Evolutionary conservation across 2,329 filamentous ascomycete species (phyloP).

Genomic region (Metarhizium anisopliae): DNA sequence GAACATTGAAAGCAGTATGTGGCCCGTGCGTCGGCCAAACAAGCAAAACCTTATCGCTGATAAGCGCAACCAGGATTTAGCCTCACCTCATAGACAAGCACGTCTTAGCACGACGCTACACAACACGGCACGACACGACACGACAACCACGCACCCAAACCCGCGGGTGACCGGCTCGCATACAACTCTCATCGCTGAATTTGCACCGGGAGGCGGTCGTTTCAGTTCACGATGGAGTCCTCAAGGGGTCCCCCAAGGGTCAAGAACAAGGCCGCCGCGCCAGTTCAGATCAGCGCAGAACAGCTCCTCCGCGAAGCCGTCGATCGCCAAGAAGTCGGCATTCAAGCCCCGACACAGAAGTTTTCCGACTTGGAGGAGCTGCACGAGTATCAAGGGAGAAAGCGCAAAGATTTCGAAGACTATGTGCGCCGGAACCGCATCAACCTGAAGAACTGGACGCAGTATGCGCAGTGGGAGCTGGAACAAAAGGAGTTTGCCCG

Average conservation of each 20-base stretch:
- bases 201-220: background rate
- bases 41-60: constrained; percentile 5
- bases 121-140: background rate
- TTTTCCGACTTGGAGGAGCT: constrained; percentile 97
- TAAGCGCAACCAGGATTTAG: background rate
- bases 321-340: constrained; percentile 80
- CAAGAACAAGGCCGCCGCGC: constrained; percentile 96
- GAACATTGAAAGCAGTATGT: background rate
- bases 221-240: constrained; percentile 64
- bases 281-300: constrained; percentile 87
- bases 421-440: constrained; percentile 92
- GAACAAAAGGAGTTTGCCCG: constrained; percentile 96
- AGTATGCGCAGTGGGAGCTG: constrained; percentile 94
- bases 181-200: background rate
- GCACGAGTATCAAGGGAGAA: constrained; percentile 92
- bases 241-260: constrained; percentile 88
- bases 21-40: constrained; percentile 8
- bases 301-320: constrained; percentile 96
- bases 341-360: constrained; percentile 86
- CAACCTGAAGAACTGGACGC: constrained; percentile 98
- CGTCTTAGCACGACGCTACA: background rate
- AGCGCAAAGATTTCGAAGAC: constrained; percentile 94
- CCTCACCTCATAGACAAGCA: background rate
- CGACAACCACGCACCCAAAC: background rate
- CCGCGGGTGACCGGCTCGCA: background rate